Evolutionary conservation across 495 filamentous ascomycete genomes (phyloP), one percentile per base, ranked within the genome.

Genomic region (Hyaloscypha hepaticicola): DNA sequence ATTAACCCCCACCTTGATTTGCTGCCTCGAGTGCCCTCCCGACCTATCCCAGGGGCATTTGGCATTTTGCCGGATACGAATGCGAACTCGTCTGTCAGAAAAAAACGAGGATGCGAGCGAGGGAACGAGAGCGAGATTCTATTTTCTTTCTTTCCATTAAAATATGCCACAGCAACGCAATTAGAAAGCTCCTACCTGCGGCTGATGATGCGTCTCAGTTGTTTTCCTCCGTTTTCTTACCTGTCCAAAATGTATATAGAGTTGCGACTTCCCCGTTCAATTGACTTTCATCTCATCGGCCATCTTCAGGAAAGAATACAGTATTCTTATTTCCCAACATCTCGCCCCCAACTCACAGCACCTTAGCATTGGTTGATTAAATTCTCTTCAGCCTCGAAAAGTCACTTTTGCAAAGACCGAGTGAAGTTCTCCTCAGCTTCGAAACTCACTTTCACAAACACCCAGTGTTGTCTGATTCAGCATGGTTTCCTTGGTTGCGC

Each of bases 401-500:
- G 8, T n/a, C n/a, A n/a, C n/a, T n/a, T n/a, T n/a, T n/a, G n/a
- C n/a, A n/a, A n/a, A 33, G 31, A 33, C 7, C 1, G 14, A 8
- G 4, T 25, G 25, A 53, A 53, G 21, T 21, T 16, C 25, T 24
- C n/a, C 16, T 14, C 50, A 53, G 50, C 25, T 25, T 53, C 50
- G 38, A 45, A 45, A 45, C 19, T n/a, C n/a, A n/a, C n/a, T n/a
- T n/a, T n/a, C n/a, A n/a, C n/a, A n/a, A n/a, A n/a, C n/a, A n/a
- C n/a, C 16, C 19, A 3, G 38, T 16, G 11, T 28, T 8, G n/a
- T 31, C 28, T 28, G 5, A 7, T 31, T 56, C 25, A 56, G 16
- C 56, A 58, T 58, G 56, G 8, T 21, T 38, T 26, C n/a, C 21
- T 21, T 58, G n/a, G 16, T 57, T 57, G 29, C 31, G 28, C 25